Percentiles rank a stretch among this genome's conserved stretches.
These are phyloP conservation scores for Thermochaetoides thermophila DNA, from an alignment of 495 filamentous ascomycete species.

Conservation along the genomic window DNA sequence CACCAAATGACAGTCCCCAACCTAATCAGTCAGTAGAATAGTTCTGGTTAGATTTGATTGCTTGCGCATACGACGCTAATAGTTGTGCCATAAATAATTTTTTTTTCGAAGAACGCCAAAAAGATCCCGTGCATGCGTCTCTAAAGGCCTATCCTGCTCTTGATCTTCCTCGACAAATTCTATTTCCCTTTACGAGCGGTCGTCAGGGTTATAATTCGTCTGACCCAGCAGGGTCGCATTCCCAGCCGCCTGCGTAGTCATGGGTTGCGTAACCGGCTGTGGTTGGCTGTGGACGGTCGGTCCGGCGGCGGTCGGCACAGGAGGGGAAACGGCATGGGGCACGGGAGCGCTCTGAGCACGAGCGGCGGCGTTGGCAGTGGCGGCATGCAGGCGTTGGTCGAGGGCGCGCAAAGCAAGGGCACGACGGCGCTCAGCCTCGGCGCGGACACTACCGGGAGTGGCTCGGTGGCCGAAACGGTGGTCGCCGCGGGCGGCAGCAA, in stretches of 20 bases:
- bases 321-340: slow-evolving; percentile 22
- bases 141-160: background rate
- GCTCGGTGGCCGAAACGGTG: slow-evolving; percentile 34
- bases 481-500: slow-evolving; percentile 50
- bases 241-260: slow-evolving; percentile 15
- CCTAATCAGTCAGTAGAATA: too few species aligned
- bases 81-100: too few species aligned
- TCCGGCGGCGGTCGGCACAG: slow-evolving; percentile 25
- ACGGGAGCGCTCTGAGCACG: slow-evolving; percentile 25
- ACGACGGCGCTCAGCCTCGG: slow-evolving; percentile 82
- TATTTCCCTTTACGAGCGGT: background rate
- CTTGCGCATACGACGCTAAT: too few species aligned
- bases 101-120: too few species aligned
- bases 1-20: too few species aligned
- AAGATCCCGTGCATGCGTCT: too few species aligned
- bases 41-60: too few species aligned
- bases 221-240: slow-evolving; percentile 42
- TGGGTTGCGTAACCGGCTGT: slow-evolving; percentile 30
- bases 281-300: slow-evolving; percentile 36
- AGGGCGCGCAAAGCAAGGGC: slow-evolving; percentile 81
- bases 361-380: slow-evolving; percentile 38
- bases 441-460: slow-evolving; percentile 57
- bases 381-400: slow-evolving; percentile 80
- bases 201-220: slow-evolving; percentile 53
- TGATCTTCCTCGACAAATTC: too few species aligned